Base-by-base conservation (phyloP, 1,139 yeast genomes). In the Kazachstania sp. region DNA sequence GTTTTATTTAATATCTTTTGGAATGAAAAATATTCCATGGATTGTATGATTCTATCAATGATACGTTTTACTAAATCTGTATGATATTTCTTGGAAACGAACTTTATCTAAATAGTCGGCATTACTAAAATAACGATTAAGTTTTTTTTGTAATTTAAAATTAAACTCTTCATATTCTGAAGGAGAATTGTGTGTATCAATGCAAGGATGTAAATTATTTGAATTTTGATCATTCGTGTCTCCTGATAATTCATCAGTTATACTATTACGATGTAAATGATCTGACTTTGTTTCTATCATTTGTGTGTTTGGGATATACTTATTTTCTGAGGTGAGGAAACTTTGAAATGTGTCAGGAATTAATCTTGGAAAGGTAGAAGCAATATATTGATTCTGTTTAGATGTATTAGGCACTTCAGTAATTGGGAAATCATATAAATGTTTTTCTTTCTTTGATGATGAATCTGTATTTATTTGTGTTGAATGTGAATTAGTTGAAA, bases 71-170 rank as follows among this genome's bases (percentile, higher is more conserved):
- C 64, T 59, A 40, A 63, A 58, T 44, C 61, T 57, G 50, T 60
- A 62, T 13, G 61, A 57, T 19, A 63, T 60, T 49, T 63, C 67
- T 49, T 63, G 66, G 41, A 60, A 57, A 28, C 67, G 53, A 20
- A 62, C 58, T 46, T 63, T 62, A 47, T 63, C 65, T 39, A 54
- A 54, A 46, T 61, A 58, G 23, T 60, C 63, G 44, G 58, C 60
- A 35, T 57, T 54, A 13, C 48, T 53, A 19, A 60, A 51, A 34
- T 55, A 60, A 18, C 51, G 42, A 9, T 31, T 12, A 15, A 50
- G 39, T 44, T 48, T 48, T 20, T 41, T 39, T 20, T 41, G 43
- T 18, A 49, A 31, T n/a, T 40, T 41, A 15, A n/a, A 26, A 26
- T 37, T 20, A 36, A 16, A 13, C n/a, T 46, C 37, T 26, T 18